Evolutionary conservation across 495 filamentous ascomycete species (phyloP), one percentile per base, ranked within the genome.

Genomic region (Penicillium arizonense): DNA sequence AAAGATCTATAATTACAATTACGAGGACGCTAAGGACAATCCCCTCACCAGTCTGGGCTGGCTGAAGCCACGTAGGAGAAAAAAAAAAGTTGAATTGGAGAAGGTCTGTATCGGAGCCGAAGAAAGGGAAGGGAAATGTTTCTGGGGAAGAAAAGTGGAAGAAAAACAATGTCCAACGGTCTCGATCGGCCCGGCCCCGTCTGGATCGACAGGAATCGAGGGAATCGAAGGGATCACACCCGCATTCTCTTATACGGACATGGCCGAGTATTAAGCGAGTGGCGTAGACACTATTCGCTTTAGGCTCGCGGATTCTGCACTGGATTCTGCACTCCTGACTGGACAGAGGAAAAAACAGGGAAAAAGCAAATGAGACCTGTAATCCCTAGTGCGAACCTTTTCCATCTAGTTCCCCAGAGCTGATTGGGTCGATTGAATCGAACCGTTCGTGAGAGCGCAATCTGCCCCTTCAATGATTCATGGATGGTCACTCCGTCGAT

Each of bases 211-310:
- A 7, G 39, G 16, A 6, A 33, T 18, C n/a, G 43, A 9, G 20
- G 28, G 41, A 50, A 21, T 28, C 36, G 14, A 26, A 35, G 30
- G 40, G 50, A 37, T 39, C 32, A 38, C 9, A 40, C 11, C 48
- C 48, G 48, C 48, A 50, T 50, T 50, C 48, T 32, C 46, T 34
- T 5, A 8, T 21, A 58, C 63, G 63, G 63, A 67, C 63, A 55
- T 67, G 61, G 47, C 63, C 63, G 63, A 64, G 50, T 21, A 26
- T 64, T 67, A 64, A 64, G 63, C 63, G 63, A 67, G 63, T 67
- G 63, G 63, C 63, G 61, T 46, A 44, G 50, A 50, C 5, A 30
- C 28, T 30, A 30, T 30, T 45, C 50, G 4, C 37, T 42, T 28
- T 43, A 16, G 38, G 13, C 48, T 42, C 5, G 16, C 21, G 30